phyloP scores from a whole-genome alignment of 805 yeast genomes.

The Yamadazyma kitorensis region DNA sequence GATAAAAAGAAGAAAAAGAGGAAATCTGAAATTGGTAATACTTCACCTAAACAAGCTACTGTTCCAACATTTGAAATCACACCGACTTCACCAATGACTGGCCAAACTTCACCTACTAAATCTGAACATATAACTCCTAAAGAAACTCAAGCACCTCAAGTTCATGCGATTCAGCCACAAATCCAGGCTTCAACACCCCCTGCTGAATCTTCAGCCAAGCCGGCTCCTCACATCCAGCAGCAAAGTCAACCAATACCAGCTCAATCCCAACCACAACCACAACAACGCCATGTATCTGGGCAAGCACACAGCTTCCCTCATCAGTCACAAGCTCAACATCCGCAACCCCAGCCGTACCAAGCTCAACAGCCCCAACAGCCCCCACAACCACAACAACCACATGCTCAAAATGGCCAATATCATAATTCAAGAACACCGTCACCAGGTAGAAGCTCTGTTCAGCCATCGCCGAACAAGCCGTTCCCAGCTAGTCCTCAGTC shows the following conservation, averaged over 20 bases:
- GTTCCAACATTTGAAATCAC: conserved; percentile 13
- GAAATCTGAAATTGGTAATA: conserved; percentile 7
- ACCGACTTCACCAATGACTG: conserved; percentile 2
- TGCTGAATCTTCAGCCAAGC: conserved; percentile 1
- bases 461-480: not conserved
- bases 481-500: not conserved
- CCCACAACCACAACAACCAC: not conserved
- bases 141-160: conserved; percentile 6
- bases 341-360: not conserved
- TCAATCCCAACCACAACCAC: not conserved
- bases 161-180: conserved; percentile 7
- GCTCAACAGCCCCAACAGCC: conserved; percentile 1
- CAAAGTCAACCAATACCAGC: conserved; percentile 4
- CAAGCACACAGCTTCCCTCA: conserved; percentile 7
- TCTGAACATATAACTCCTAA: not conserved
- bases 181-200: conserved; percentile 14
- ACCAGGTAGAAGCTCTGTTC: not conserved
- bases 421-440: conserved; percentile 2
- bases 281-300: conserved; percentile 1
- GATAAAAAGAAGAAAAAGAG: conserved; percentile 17
- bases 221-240: not conserved
- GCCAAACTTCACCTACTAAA: no score
- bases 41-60: conserved; percentile 8
- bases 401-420: not conserved
- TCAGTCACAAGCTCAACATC: conserved; percentile 1